Evolutionary conservation across 257 asterid species (phyloP), one percentile per base, ranked within the genome.

Genomic region (Schizonepeta tenuifolia): DNA sequence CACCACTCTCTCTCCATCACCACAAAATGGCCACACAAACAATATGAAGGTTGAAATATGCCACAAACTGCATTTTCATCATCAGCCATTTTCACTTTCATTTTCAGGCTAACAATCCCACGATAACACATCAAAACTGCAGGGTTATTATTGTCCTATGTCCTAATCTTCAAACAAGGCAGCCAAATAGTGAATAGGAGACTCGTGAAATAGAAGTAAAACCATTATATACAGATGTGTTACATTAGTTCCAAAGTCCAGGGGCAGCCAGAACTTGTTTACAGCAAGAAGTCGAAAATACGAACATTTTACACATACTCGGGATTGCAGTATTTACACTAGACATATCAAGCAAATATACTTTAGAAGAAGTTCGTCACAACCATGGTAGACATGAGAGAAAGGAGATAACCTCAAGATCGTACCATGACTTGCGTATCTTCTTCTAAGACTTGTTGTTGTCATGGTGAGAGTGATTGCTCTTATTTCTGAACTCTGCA

Each of bases 281-380:
- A 84, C 87, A 58, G 43, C 77, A 55, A 73, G 69, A 65, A 74
- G 35, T 53, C 10, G 70, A 67, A 65, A 41, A 18, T 69, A 53
- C 17, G 47, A 77, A 73, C 61, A 72, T 64, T 69, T 15, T 17
- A 11, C 69, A 76, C 83, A 77, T 31, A 71, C 72, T 75, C 73
- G 68, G 65, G 68, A 15, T 36, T 67, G 75, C 35, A 31, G 70
- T 78, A 83, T 77, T 76, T 76, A 81, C 88, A 79, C 74, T 73
- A 82, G 74, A 14, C 64, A 72, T 59, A 72, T 49, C 79, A 67
- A 74, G 57, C 68, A 71, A 54, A 38, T 17, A 54, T 55, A 54
- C 47, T 77, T 73, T 73, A 75, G 43, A 78, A 74, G 43, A 78
- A 74, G 68, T 51, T 70, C 54, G 3, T 65, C 62, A 41, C 47